Evolutionary conservation across 495 filamentous ascomycete genomes (phyloP).

Genomic region (Trichoderma gamsii): DNA sequence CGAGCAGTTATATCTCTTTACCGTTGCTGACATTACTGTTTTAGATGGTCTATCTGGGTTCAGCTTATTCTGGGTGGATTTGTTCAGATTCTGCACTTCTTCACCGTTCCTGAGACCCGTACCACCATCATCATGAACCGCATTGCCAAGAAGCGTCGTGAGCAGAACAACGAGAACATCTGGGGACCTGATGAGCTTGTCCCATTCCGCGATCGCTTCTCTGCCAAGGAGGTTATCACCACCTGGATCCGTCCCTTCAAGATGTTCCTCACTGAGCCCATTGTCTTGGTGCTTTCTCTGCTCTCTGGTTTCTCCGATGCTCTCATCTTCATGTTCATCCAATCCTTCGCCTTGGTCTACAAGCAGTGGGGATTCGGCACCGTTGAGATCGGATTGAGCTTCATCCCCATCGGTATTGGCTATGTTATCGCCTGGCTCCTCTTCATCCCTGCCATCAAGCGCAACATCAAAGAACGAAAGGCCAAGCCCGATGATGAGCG

Average conservation of each 20-base stretch:
- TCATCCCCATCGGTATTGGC: constrained; percentile 58
- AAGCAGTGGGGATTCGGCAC: constrained; percentile 55
- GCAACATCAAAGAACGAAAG: constrained; percentile 47
- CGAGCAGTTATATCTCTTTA: not conserved
- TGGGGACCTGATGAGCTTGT: constrained; percentile 59
- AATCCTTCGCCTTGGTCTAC: constrained; percentile 61
- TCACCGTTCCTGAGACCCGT: constrained; percentile 59
- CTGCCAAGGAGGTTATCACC: constrained; percentile 46
- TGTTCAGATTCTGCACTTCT: constrained; percentile 59
- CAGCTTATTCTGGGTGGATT: constrained; percentile 67
- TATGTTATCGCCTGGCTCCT: constrained; percentile 58
- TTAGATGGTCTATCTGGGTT: constrained; percentile 69
- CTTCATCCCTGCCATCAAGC: constrained; percentile 58
- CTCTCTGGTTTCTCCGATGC: constrained; percentile 73
- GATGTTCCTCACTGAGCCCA: constrained; percentile 73
- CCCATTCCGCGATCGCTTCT: constrained; percentile 45
- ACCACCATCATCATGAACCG: constrained; percentile 60
- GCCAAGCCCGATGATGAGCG: constrained; percentile 51
- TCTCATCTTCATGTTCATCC: constrained; percentile 75
- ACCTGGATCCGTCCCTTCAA: constrained; percentile 69
- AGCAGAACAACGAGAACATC: constrained; percentile 46
- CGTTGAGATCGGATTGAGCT: constrained; percentile 52
- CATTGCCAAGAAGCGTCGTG: constrained; percentile 58
- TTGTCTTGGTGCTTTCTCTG: constrained; percentile 64
- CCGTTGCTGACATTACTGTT: not conserved